Percentiles rank a stretch among this genome's conserved stretches.
These are phyloP conservation scores for Moringa oleifera DNA, from an alignment of 345 rosid species.

Conservation along the genomic window DNA sequence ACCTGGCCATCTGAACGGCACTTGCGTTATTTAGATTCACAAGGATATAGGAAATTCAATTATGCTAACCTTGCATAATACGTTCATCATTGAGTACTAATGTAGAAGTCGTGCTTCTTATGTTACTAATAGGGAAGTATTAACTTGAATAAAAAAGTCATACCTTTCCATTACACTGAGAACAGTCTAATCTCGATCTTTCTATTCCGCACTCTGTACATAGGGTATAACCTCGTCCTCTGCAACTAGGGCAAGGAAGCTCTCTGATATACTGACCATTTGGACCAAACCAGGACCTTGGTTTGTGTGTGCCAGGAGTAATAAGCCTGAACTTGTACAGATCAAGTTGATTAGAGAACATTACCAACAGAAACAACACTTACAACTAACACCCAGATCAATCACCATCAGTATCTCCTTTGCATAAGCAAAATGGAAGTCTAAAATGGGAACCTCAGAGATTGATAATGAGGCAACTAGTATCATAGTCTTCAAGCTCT, in stretches of 20 bases:
- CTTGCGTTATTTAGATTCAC: too few relatives aligned
- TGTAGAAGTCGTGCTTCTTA: not conserved
- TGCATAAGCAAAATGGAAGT: not conserved
- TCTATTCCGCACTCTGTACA: constrained; percentile 84
- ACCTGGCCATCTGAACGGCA: too few relatives aligned
- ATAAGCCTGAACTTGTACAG: constrained; percentile 36
- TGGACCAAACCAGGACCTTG: constrained; percentile 94
- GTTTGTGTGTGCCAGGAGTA: constrained; percentile 38
- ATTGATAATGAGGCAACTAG: not conserved
- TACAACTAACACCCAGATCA: not conserved
- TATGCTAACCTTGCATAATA: too few relatives aligned
- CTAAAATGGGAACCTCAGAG: not conserved
- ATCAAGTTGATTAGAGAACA: not conserved
- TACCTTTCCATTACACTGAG: constrained; percentile 84
- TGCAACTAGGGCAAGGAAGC: constrained; percentile 91
- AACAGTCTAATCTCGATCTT: constrained; percentile 61
- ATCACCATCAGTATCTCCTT: not conserved
- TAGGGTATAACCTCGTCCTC: constrained; percentile 91
- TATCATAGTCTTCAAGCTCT: not conserved
- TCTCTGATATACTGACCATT: constrained; percentile 87
- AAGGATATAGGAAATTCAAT: too few relatives aligned
- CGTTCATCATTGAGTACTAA: too few relatives aligned
- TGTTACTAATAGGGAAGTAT: not conserved
- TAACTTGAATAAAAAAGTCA: not conserved
- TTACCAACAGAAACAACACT: not conserved